Evolutionary conservation across 2,329 filamentous ascomycete species (phyloP), one percentile per base, ranked within the genome.

Genomic region (Hyphodiscus sp.): DNA sequence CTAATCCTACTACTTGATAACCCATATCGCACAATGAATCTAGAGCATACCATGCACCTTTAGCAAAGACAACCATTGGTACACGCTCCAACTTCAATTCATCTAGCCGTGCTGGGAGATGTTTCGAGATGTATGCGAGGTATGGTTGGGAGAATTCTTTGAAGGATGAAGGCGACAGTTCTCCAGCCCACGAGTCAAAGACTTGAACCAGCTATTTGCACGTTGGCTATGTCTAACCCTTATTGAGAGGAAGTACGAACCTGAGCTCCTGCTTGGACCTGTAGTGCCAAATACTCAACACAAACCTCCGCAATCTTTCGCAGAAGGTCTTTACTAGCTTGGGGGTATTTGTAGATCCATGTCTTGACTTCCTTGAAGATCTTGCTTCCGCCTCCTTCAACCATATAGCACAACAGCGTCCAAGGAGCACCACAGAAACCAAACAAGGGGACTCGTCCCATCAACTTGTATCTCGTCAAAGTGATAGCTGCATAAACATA

Each of bases 341-440:
- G 78, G 0, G 87, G 80, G 66, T 96, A 90, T 71, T 83, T 90
- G 78, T 92, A 99, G 56, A 97, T 85, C 94, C 94, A 99, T 23
- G 88, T 95, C 80, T 99, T 99, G 66, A 83, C 87, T 73, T 96
- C 86, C 56, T 89, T 84, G 74, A 97, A 97, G 68, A 97, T 77
- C 76, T 97, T 97, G 63, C 87, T 95, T 44, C 94, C 94, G 47
- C 94, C 94, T 16, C 94, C 94, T 73, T 99, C 94, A 18, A 97
- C 90, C 94, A 99, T 99, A 75, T 99, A 99, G 76, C 92, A 96
- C 67, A 99, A 80, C 55, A 99, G 73, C 1, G 94, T 99, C 90
- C 94, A 99, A 0, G 94, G 94, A 8, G 94, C 91, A 51, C 94
- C 94, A 65, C 91, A 96, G 75, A 99, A 99, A 38, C 94, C 94